Conservation (phyloP, 1,139 yeast species). For the Suhomyces bolitotheri region DNA sequence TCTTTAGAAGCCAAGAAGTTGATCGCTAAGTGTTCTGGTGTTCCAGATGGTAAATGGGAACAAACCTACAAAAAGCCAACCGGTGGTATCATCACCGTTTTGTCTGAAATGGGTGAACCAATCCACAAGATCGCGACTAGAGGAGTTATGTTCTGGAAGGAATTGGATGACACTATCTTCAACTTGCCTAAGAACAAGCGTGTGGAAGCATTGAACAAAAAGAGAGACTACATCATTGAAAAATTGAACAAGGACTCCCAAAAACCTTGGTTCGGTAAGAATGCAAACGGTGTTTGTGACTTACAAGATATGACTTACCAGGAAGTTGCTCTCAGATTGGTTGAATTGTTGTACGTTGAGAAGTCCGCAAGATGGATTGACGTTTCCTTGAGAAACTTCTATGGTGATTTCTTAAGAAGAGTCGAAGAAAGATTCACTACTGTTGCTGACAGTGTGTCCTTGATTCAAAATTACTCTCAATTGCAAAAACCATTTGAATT, state of each 20-base stretch:
- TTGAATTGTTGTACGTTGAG: conserved; percentile 84
- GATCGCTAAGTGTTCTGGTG: conserved; percentile 89
- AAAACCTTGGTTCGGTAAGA: conserved; percentile 94
- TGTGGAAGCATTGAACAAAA: conserved; percentile 74
- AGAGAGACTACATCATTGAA: conserved; percentile 82
- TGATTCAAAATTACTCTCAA: conserved; percentile 71
- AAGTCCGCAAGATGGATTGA: conserved; percentile 89
- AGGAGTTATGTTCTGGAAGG: conserved; percentile 96
- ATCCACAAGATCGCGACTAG: conserved; percentile 98
- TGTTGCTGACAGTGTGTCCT: conserved; percentile 52
- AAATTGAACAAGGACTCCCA: conserved; percentile 92
- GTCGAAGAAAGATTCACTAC: conserved; percentile 93
- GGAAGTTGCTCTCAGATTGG: conserved; percentile 84
- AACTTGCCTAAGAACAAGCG: conserved; percentile 87
- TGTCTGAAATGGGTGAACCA: conserved; percentile 99
- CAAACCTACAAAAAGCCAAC: conserved; percentile 90
- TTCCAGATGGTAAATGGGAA: conserved; percentile 87
- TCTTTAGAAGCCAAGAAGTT: conserved; percentile 92
- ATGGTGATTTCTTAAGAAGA: conserved; percentile 86
- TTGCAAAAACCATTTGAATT: conserved; percentile 66
- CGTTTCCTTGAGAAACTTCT: conserved; percentile 76
- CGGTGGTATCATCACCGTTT: conserved; percentile 94
- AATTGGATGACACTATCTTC: conserved; percentile 91
- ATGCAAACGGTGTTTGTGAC: conserved; percentile 80
- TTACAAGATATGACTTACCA: conserved; percentile 93